Base-by-base conservation (phyloP, 441 rosid genomes). In the Sinapis alba region DNA sequence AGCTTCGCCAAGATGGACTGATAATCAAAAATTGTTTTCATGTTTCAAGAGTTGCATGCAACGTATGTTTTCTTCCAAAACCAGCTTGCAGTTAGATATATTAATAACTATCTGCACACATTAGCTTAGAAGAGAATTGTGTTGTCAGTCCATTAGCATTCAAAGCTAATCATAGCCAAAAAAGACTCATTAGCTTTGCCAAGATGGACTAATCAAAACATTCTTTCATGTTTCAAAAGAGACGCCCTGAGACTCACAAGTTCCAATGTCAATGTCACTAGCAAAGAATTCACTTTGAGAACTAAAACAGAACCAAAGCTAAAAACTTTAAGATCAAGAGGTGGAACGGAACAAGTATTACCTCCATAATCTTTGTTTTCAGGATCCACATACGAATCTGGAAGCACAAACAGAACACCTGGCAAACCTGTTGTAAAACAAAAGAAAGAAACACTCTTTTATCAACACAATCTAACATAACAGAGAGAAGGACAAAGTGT, bases 281-380 rank as follows among this genome's bases (percentile, higher is more conserved):
- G 36, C 67, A 59, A 60, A 50, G 27, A 45, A 4, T 53, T 7
- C 16, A 54, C 36, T 50, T 75, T 19, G 16, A 38, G 60, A 67
- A 1, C 6, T 2, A 61, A 62, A 59, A 0, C 10, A 50, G 28
- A 53, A 23, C 19, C 36, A 59, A 60, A 24, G 23, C 30, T 11
- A 12, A 11, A 5, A 15, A 20, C 9, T 1, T 34, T 24, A 53
- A 38, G n/a, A n/a, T n/a, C n/a, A n/a, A n/a, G n/a, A 41, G 2
- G 54, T 2, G 0, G 54, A 56, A n/a, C n/a, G n/a, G n/a, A n/a
- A 65, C 41, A 57, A 20, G 82, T n/a, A n/a, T n/a, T 84, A 92
- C 98, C 98, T 2, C 99, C 97, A 82, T 92, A 95, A 73, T 95
- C 98, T 78, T 92, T 88, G 87, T 88, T 51, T 67, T 92, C 98